A percentile compares a stretch with the other conserved stretches of the same genome.
Evolutionary conservation across 2,329 filamentous ascomycete species (phyloP).

Genomic region (Stachybotrys chartarum): DNA sequence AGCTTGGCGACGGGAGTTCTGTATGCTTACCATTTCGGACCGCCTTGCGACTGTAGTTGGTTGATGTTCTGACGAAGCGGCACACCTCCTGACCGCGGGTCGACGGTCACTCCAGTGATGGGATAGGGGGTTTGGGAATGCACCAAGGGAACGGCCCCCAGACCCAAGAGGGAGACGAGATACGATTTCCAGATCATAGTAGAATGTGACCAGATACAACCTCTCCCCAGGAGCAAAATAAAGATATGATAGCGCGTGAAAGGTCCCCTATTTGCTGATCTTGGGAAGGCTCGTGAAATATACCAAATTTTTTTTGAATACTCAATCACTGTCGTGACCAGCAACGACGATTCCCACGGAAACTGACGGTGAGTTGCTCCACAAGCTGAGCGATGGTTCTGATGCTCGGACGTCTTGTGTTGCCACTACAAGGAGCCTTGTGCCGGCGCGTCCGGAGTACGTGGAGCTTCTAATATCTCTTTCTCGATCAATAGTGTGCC

Average conservation of each 20-base stretch:
- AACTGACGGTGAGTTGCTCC: background rate
- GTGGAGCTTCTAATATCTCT: background rate
- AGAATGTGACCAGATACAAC: background rate
- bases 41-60: constrained; percentile 30
- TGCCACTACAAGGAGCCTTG: background rate
- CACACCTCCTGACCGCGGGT: constrained; percentile 27
- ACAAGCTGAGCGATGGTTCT: background rate
- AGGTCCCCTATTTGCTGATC: background rate
- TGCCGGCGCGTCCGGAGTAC: background rate
- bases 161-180: constrained; percentile 15
- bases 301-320: background rate
- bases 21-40: constrained; percentile 34
- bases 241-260: background rate
- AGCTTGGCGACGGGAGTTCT: background rate
- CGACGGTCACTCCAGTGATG: constrained; percentile 31
- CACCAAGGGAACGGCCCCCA: constrained; percentile 14
- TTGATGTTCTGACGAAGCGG: constrained; percentile 42
- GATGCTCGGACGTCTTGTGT: background rate
- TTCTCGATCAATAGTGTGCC: background rate
- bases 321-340: background rate
- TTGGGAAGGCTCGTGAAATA: background rate
- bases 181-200: constrained; percentile 11
- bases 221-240: background rate
- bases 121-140: constrained; percentile 17
- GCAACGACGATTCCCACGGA: background rate